phyloP scores from a whole-genome alignment of 108 stramenopile genomes.

The Hondaea fermentalgiana region DNA sequence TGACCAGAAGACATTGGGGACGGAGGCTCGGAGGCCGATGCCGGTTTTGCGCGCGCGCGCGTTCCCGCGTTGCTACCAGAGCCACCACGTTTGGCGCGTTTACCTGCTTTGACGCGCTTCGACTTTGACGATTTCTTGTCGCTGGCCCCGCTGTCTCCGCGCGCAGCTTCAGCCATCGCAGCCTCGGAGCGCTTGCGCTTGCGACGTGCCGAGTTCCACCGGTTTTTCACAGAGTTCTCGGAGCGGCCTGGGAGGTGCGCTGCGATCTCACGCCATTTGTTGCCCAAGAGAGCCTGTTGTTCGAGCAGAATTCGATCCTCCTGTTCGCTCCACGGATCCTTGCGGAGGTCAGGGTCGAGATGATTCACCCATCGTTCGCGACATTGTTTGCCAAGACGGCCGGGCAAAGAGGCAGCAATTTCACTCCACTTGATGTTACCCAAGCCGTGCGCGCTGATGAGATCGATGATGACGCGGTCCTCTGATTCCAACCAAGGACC shows the following conservation, averaged over 20 bases:
- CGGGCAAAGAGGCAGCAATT: constrained; percentile 2
- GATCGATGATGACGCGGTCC: constrained; percentile 37
- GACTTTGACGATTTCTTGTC: not conserved
- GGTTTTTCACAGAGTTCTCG: constrained; percentile 42
- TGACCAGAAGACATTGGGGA: no score
- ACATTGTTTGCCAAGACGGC: constrained; percentile 20
- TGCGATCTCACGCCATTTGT: constrained; percentile 78
- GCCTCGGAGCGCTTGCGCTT: constrained; percentile 17
- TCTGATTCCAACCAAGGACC: constrained; percentile 58
- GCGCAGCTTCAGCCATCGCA: not conserved
- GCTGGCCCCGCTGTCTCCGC: not conserved
- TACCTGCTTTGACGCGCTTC: not conserved
- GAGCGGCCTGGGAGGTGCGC: constrained; percentile 67
- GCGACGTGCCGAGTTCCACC: constrained; percentile 27
- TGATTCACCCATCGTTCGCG: constrained; percentile 38
- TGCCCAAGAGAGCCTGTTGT: constrained; percentile 57
- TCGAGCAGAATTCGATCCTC: constrained; percentile 47
- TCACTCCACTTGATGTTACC: constrained; percentile 20
- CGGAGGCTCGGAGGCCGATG: no score
- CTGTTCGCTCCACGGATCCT: constrained; percentile 26
- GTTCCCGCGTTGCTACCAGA: no score
- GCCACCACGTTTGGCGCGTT: not conserved
- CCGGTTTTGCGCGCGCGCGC: no score
- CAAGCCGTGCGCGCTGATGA: not conserved
- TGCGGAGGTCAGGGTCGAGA: constrained; percentile 27